phyloP scores from a whole-genome alignment of 164 flowering plant genomes.

The Pachysandra terminalis region DNA sequence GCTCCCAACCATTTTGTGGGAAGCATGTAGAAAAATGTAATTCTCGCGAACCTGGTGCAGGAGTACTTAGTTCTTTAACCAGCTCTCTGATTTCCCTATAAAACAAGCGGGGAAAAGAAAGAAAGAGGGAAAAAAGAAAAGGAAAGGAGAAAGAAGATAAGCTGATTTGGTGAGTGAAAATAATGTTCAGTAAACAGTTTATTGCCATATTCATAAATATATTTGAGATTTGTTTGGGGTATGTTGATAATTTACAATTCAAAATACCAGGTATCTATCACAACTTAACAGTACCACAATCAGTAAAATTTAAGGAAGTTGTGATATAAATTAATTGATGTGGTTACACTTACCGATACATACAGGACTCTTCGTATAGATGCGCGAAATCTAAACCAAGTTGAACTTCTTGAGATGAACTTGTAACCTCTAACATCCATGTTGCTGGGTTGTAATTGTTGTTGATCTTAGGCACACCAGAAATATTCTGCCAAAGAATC shows the following conservation, averaged over 20 bases:
- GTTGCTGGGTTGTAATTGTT: slow-evolving; percentile 43
- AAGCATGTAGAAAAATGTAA: slow-evolving; percentile 31
- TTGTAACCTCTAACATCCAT: slow-evolving; percentile 43
- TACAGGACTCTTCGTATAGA: slow-evolving; percentile 25
- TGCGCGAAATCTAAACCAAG: slow-evolving; percentile 36
- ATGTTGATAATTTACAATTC: no score
- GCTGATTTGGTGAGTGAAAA: no score
- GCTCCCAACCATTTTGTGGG: slow-evolving; percentile 38
- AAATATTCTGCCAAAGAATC: slow-evolving; percentile 23
- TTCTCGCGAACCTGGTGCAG: slow-evolving; percentile 29
- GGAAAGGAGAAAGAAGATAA: no score
- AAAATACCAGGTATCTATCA: no score
- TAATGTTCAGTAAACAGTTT: no score
- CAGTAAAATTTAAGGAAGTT: no score
- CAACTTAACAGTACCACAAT: no score
- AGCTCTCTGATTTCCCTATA: slow-evolving; percentile 29
- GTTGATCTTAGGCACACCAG: slow-evolving; percentile 34
- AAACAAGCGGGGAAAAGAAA: no score
- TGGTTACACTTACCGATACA: slow-evolving; percentile 20
- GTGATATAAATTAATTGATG: no score
- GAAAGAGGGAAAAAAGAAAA: no score
- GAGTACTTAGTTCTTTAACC: slow-evolving; percentile 23
- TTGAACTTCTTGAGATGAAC: slow-evolving; percentile 27
- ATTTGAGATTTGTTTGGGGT: no score
- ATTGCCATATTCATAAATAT: no score